A percentile compares a stretch with the other conserved stretches of the same genome.
Evolutionary conservation across 2,329 filamentous ascomycete species (phyloP).

Genomic region (Neofusicoccum sp.): DNA sequence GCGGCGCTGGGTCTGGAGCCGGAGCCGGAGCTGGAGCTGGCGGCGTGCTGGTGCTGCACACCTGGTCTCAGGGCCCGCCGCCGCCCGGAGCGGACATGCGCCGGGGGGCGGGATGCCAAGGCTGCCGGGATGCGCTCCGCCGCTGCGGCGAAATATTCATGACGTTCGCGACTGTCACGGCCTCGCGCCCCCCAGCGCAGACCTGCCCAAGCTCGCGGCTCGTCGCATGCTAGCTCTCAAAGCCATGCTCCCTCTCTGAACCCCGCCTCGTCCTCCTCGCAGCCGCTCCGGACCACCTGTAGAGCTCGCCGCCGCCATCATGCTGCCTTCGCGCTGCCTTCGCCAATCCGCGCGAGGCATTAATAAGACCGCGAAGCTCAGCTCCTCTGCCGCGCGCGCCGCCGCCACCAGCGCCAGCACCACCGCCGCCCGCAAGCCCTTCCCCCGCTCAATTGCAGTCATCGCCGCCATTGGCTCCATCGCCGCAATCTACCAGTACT

Average conservation of each 20-base stretch:
- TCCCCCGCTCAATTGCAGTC: constrained; percentile 43
- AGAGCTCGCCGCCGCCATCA: background rate
- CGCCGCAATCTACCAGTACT: constrained; percentile 31
- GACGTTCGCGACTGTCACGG: constrained; percentile 11
- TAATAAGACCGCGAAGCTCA: constrained; percentile 14
- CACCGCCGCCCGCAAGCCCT: constrained; percentile 31
- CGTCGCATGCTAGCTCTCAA: background rate
- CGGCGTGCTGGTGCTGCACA: constrained; percentile 1
- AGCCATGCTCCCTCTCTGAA: background rate
- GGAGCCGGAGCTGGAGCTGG: background rate
- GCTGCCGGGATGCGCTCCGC: background rate
- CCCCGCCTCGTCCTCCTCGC: background rate
- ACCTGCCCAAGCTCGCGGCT: background rate
- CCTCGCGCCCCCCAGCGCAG: background rate
- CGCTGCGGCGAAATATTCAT: constrained; percentile 5
- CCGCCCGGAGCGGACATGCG: background rate
- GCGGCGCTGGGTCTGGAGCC: background rate
- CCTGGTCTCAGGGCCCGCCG: background rate
- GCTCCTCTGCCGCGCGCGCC: background rate
- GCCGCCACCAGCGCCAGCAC: background rate
- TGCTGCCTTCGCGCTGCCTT: constrained; percentile 16
- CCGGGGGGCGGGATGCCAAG: background rate
- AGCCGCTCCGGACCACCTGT: background rate
- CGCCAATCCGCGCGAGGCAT: constrained; percentile 18
- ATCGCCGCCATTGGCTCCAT: constrained; percentile 44